These are phyloP conservation scores for Closterium sp. DNA, from an alignment of 139 green algal genomes.

Conservation along the genomic window DNA sequence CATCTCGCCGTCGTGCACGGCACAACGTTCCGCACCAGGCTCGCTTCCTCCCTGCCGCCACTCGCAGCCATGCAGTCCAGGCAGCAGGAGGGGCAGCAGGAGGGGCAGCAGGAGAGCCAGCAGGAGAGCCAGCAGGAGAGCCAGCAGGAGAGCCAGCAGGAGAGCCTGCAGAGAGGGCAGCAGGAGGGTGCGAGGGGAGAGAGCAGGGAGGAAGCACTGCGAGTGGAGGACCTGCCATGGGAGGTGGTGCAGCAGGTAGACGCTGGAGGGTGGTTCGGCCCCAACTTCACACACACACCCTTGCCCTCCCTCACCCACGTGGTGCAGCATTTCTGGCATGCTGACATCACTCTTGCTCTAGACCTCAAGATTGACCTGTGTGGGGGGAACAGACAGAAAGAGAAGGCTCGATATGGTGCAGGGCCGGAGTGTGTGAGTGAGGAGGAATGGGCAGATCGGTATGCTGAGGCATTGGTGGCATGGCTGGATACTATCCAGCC, in stretches of 20 bases:
- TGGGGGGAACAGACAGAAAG: background rate
- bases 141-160: background rate
- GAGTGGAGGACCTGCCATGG: background rate
- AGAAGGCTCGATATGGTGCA: background rate
- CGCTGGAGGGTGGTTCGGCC: constrained; percentile 23
- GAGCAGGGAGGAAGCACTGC: background rate
- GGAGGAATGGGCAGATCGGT: background rate
- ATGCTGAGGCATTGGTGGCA: background rate
- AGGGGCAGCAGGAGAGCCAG: background rate
- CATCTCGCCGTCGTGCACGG: constrained; percentile 29
- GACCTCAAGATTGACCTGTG: background rate
- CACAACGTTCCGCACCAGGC: constrained; percentile 9
- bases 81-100: background rate
- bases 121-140: no score
- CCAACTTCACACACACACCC: background rate
- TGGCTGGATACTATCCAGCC: background rate
- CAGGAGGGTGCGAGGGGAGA: background rate
- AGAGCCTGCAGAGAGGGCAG: background rate
- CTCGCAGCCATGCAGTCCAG: background rate
- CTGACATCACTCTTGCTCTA: background rate
- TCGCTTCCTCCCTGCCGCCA: background rate
- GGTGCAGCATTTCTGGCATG: constrained; percentile 18
- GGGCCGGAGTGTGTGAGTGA: background rate
- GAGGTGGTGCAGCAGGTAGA: background rate
- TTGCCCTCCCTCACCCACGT: constrained; percentile 14